phyloP scores from a whole-genome alignment of 768 basidiomycete genomes.

The Boletellus ananas region DNA sequence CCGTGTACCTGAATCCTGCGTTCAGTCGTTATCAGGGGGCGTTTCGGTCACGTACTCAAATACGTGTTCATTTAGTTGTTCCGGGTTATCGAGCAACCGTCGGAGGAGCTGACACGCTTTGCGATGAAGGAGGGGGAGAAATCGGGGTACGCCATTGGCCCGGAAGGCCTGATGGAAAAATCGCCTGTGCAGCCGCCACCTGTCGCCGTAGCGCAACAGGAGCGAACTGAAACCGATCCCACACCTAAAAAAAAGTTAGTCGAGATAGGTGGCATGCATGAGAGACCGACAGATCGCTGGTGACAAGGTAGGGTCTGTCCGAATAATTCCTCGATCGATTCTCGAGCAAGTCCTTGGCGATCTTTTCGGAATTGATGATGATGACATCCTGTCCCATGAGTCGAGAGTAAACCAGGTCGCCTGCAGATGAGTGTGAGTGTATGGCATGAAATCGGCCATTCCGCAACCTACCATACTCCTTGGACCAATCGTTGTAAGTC shows the following conservation, averaged over 20 bases:
- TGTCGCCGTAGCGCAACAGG: slow-evolving; percentile 20
- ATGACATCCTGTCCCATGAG: slow-evolving; percentile 15
- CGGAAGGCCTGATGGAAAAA: slow-evolving; percentile 19
- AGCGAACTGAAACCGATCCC: slow-evolving; percentile 16
- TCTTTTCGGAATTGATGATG: slow-evolving; percentile 34
- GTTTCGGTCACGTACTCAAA: slow-evolving; percentile 22
- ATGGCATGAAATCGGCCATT: neutral
- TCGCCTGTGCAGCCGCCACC: slow-evolving; percentile 23
- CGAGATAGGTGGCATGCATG: neutral
- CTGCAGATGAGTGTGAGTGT: neutral
- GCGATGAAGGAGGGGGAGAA: slow-evolving; percentile 26
- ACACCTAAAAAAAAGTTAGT: neutral
- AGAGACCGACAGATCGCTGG: slow-evolving; percentile 3
- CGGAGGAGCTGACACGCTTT: slow-evolving; percentile 30
- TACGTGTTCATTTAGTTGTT: slow-evolving; percentile 30
- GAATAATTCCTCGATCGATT: slow-evolving; percentile 39
- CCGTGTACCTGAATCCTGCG: slow-evolving; percentile 6
- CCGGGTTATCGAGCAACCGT: slow-evolving; percentile 31
- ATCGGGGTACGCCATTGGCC: slow-evolving; percentile 12
- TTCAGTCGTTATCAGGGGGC: neutral
- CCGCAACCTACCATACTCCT: neutral
- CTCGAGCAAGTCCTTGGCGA: slow-evolving; percentile 36
- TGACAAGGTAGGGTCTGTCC: slow-evolving; percentile 6
- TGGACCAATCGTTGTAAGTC: neutral
- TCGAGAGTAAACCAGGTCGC: slow-evolving; percentile 3